phyloP scores from a whole-genome alignment of 495 filamentous ascomycete genomes.

The Neurospora sp. region DNA sequence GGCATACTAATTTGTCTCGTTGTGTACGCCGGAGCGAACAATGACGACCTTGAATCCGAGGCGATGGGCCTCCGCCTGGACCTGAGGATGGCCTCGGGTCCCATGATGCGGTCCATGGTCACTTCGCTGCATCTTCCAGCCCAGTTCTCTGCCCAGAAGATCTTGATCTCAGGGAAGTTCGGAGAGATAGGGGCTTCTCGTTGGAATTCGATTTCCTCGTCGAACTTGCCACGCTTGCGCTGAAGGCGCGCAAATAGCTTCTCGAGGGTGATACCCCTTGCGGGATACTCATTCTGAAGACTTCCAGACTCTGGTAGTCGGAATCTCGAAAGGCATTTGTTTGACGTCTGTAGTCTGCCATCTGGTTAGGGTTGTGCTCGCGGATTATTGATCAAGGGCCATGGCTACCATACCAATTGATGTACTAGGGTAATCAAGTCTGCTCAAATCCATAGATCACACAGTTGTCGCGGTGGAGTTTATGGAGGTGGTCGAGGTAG shows the following conservation, averaged over 20 bases:
- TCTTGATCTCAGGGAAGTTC: fast-evolving
- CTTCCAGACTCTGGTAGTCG: background rate
- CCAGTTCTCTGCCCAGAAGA: background rate
- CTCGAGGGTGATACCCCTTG: background rate
- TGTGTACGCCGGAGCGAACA: background rate
- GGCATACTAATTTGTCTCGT: background rate
- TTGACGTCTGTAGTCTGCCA: background rate
- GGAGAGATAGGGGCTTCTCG: background rate
- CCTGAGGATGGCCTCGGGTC: background rate
- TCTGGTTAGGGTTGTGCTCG: background rate
- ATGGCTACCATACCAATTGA: too few relatives aligned
- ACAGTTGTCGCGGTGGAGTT: too few relatives aligned
- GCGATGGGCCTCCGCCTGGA: background rate
- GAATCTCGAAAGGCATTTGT: background rate
- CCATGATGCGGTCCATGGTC: background rate
- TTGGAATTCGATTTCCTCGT: background rate
- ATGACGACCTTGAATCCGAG: background rate
- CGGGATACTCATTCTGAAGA: background rate
- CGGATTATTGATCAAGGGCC: background rate
- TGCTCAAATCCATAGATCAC: too few relatives aligned
- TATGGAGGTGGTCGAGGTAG: too few relatives aligned
- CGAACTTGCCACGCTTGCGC: background rate
- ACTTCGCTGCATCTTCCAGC: background rate
- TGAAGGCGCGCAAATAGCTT: background rate
- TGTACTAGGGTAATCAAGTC: too few relatives aligned